Percentiles rank a stretch among this genome's conserved stretches.
Evolutionary conservation across 495 filamentous ascomycete genomes (phyloP).

Genomic region (Lophiotrema nucula): DNA sequence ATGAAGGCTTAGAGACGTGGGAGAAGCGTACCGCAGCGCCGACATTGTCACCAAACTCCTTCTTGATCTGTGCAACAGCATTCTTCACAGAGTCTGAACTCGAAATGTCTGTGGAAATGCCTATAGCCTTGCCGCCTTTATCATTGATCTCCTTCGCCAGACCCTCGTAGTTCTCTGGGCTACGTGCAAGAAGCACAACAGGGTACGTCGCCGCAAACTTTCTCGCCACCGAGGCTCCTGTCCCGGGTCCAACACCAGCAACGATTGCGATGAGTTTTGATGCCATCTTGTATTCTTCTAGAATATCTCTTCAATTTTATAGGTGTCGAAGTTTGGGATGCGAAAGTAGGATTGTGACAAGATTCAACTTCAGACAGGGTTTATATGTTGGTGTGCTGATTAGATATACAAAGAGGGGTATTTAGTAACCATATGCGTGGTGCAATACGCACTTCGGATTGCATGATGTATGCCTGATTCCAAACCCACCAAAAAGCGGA

Average conservation of each 20-base stretch:
- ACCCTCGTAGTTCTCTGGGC: slow-evolving; percentile 60
- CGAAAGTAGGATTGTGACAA: too few species aligned
- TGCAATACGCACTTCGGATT: too few species aligned
- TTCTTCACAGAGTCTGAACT: slow-evolving; percentile 59
- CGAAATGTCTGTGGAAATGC: slow-evolving; percentile 71
- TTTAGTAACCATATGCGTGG: too few species aligned
- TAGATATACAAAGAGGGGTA: too few species aligned
- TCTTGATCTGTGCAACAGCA: slow-evolving; percentile 67
- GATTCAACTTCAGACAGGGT: too few species aligned
- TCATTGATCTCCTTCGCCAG: slow-evolving; percentile 74
- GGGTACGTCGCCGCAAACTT: slow-evolving; percentile 56
- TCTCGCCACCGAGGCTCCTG: slow-evolving; percentile 35
- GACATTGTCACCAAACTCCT: slow-evolving; percentile 50
- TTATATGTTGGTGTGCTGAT: too few species aligned
- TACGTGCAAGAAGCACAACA: slow-evolving; percentile 72
- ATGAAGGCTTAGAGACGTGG: not conserved
- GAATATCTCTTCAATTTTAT: not conserved
- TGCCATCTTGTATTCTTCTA: slow-evolving; percentile 20
- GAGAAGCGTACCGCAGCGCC: slow-evolving; percentile 26
- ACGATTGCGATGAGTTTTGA: slow-evolving; percentile 37
- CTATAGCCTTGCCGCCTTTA: slow-evolving; percentile 68
- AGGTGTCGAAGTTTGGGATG: too few species aligned
- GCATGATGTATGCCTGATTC: too few species aligned
- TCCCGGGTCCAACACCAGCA: slow-evolving; percentile 37
- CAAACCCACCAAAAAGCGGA: too few species aligned